Evolutionary conservation across 768 basidiomycete genomes (phyloP).

Genomic region (Podaxis sp.): DNA sequence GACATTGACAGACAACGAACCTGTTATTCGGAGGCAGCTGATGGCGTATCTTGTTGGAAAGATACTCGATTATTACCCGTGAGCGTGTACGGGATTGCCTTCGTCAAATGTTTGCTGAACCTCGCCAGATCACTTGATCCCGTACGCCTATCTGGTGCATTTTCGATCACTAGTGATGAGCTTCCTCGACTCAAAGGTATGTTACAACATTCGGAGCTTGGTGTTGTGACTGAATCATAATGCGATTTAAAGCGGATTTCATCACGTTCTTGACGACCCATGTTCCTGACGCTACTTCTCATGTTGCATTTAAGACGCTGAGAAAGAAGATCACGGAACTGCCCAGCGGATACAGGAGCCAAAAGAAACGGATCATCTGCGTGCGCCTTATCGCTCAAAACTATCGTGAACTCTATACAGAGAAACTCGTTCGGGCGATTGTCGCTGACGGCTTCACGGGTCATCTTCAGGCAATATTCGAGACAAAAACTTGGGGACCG

Average conservation of each 20-base stretch:
- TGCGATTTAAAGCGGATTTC: neutral
- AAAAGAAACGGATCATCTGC: neutral
- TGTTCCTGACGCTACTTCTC: neutral
- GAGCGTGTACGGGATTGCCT: neutral
- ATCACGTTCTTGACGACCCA: neutral
- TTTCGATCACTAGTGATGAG: neutral
- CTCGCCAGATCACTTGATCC: neutral
- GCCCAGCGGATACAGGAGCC: neutral
- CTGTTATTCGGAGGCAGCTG: neutral
- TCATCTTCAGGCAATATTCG: neutral
- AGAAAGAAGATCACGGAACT: neutral
- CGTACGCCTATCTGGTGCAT: neutral
- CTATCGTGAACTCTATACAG: neutral
- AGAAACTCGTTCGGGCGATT: neutral
- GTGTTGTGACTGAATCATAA: neutral
- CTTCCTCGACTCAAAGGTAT: constrained; percentile 1
- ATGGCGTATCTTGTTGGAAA: constrained; percentile 2
- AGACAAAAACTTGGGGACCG: neutral
- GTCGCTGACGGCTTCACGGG: neutral
- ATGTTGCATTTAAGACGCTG: neutral
- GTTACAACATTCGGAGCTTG: neutral
- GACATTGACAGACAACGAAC: neutral
- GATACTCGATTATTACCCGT: constrained; percentile 9
- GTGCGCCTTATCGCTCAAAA: neutral
- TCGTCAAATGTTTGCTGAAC: neutral